Base-by-base conservation (phyloP, 257 asterid genomes). In the Salvia miltiorrhiza region DNA sequence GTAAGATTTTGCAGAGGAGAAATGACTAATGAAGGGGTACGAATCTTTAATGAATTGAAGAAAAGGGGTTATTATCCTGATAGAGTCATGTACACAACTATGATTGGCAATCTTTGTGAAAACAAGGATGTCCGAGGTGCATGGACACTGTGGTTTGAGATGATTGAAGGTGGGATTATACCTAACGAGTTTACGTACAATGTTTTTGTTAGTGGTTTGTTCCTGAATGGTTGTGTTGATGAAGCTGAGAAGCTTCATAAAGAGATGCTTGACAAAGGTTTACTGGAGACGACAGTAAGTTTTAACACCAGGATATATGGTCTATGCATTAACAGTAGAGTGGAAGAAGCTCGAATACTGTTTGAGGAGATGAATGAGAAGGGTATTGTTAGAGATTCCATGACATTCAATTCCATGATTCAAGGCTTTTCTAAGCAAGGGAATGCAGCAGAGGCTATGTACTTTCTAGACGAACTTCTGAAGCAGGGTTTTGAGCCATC, bases 1-100 rank as follows among this genome's bases (percentile, higher is more conserved):
- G 84, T 91, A 66, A 85, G 83, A 19, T 69, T 88, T 19, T 83
- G 87, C 74, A 79, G 79, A 77, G 79, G 79, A 32, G 73, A 73
- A 26, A 77, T 79, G 86, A 47, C 63, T 30, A 59, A 73, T 47
- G 95, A 87, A 73, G 93, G 80, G 73, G 70, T 87, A 39, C 78
- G 85, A 8, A 76, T 91, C 67, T 88, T 91, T 69, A 84, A 76
- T 28, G 86, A 87, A 73, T 74, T 88, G 65, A 91, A 84, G 80
- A 75, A 69, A 20, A 81, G 96, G 77, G 97, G 97, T 26, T 80
- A 91, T 84, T 71, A 63, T 78, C 93, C 86, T 1, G 87, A 88
- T 66, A 77, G 79, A 70, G 86, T 81, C 58, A 82, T 88, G 96
- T 88, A 87, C 59, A 79, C 97, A 26, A 82, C 87, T 41, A 80